phyloP scores from a whole-genome alignment of 257 asterid species.

The Orobanche coerulescens region DNA sequence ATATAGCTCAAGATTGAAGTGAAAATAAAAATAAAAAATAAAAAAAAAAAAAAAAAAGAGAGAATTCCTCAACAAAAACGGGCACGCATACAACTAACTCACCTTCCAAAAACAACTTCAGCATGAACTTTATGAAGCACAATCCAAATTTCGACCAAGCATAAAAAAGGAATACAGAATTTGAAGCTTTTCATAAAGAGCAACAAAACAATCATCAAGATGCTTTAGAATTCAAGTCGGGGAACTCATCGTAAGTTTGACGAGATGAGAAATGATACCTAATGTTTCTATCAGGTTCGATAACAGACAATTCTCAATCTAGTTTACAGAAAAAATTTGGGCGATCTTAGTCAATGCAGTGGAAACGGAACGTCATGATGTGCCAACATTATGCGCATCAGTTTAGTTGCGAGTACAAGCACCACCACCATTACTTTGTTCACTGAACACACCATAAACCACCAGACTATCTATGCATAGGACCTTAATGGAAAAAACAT shows the following conservation, averaged over 20 bases:
- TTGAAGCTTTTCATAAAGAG: neutral
- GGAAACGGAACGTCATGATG: no score
- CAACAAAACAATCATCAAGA: no score
- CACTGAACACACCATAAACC: neutral
- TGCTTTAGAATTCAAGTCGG: neutral
- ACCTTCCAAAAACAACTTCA: neutral
- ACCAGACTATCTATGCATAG: neutral
- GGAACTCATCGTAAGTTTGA: neutral
- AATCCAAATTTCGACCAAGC: neutral
- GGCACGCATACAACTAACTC: no score
- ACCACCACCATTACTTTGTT: no score
- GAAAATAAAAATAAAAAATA: neutral
- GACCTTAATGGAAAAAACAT: neutral
- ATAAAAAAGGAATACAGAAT: neutral
- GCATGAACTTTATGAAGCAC: slow-evolving; percentile 2
- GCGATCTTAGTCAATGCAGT: no score
- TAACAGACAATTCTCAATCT: no score
- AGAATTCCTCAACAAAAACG: no score
- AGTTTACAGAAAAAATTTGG: no score
- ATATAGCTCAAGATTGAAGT: no score
- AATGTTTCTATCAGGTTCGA: neutral
- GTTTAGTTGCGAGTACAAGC: no score
- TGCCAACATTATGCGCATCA: no score
- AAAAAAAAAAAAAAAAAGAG: no score
- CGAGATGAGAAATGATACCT: neutral